phyloP scores from a whole-genome alignment of 352 stramenopile species.

The Phytopythium aichiense region DNA sequence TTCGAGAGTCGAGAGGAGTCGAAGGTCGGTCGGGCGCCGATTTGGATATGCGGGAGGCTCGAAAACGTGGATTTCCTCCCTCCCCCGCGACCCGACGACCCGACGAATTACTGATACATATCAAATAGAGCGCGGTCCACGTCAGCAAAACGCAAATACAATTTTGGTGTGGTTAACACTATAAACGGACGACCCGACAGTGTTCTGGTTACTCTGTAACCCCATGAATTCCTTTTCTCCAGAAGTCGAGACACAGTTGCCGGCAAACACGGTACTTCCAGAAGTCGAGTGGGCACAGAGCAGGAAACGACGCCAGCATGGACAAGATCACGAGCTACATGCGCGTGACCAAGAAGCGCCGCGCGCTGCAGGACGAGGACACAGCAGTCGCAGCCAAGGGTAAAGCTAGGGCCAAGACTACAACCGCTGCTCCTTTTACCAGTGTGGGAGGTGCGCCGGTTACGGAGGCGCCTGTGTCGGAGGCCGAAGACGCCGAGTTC shows the following conservation, averaged over 20 bases:
- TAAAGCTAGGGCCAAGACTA: not conserved
- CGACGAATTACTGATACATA: not conserved
- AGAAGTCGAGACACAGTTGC: too few species aligned
- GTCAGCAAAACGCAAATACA: not conserved
- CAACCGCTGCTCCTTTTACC: too few species aligned
- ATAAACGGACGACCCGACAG: too few species aligned
- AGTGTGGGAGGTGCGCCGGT: not conserved
- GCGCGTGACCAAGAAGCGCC: conserved; percentile 60
- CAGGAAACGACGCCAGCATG: conserved; percentile 19
- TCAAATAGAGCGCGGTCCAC: not conserved
- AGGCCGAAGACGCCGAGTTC: conserved; percentile 25
- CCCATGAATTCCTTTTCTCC: too few species aligned
- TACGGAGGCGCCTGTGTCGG: not conserved
- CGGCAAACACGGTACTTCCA: too few species aligned
- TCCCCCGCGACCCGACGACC: not conserved
- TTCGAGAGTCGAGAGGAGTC: not conserved
- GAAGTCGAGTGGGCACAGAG: not conserved
- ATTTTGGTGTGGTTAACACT: too few species aligned
- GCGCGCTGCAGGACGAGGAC: conserved; percentile 22
- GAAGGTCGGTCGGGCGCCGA: not conserved
- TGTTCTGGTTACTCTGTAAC: too few species aligned
- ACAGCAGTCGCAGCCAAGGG: conserved; percentile 10
- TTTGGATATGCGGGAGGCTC: conserved; percentile 3
- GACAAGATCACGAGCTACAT: conserved; percentile 68
- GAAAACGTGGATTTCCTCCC: too few species aligned